Base-by-base conservation (phyloP, 805 yeast genomes). In the Scheffersomyces ergatensis region DNA sequence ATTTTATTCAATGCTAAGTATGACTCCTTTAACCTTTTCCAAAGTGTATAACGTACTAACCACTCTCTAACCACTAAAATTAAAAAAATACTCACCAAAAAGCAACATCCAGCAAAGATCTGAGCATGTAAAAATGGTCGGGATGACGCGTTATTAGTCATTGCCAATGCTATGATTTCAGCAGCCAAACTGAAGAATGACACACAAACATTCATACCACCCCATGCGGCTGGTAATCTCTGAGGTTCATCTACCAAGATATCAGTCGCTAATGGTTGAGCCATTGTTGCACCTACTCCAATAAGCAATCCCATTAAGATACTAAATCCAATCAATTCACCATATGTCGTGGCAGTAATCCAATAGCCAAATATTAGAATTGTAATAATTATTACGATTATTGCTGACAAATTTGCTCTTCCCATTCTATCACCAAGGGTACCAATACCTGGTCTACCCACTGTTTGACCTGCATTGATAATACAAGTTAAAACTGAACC, bases 71-170 rank as follows among this genome's bases (percentile, higher is more conserved):
- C 61, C 0, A 77, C 60, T 2, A 77, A 43, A 39, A 75, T 58
- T 20, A 78, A 42, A 2, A 77, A 5, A 9, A 73, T 51, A 0
- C 75, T 74, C 9, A 57, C 58, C n/a, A 73, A 52, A 46, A 72
- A 75, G 34, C 75, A 57, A 15, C 69, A 51, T 2, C 85, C 88
- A 4, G 80, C 73, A 54, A 80, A 81, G 1, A 81, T 66, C 50
- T 82, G 88, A 1, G 84, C 70, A 47, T 82, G 72, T 26, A 76
- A 58, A 48, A 75, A 83, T 2, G 87, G 85, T 14, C 49, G 45
- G 5, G 39, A 13, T 20, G 42, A 27, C 7, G 37, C 16, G 4
- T 39, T 15, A 15, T 38, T 36, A 20, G 67, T 65, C 35, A 80
- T 53, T 2, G 78, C 68, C 42, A 80, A 71, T 0, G 80, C 84